These are phyloP conservation scores for Exophiala spinifera DNA, from an alignment of 2,329 filamentous ascomycete genomes.

Conservation along the genomic window DNA sequence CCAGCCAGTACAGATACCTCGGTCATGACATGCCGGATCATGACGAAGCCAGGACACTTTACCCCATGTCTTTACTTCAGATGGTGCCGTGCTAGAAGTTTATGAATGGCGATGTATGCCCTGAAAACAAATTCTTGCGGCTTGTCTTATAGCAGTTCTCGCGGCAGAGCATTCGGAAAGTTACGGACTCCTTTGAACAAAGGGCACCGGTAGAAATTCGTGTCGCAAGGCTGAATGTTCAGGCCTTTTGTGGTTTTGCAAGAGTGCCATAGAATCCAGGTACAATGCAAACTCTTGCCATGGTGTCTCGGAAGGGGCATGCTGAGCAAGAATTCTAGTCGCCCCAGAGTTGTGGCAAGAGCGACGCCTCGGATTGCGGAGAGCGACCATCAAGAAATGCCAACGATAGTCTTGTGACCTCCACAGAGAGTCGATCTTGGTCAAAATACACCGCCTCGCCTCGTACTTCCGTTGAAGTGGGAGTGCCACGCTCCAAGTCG, in stretches of 20 bases:
- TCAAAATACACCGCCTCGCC: too few relatives aligned
- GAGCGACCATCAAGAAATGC: too few relatives aligned
- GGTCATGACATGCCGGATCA: not conserved
- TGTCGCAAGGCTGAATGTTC: not conserved
- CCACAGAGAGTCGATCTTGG: too few relatives aligned
- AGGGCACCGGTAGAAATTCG: not conserved
- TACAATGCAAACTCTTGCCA: not conserved
- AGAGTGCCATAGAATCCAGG: too few relatives aligned
- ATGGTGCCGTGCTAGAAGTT: too few relatives aligned
- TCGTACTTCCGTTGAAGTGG: too few relatives aligned
- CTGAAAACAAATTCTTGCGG: not conserved
- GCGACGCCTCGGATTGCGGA: too few relatives aligned
- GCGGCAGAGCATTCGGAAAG: not conserved
- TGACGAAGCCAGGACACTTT: not conserved
- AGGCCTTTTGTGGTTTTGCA: not conserved
- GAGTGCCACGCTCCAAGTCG: not conserved
- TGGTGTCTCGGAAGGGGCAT: too few relatives aligned
- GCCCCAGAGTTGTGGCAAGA: too few relatives aligned
- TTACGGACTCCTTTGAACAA: not conserved
- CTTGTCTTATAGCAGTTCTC: not conserved
- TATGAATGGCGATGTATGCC: too few relatives aligned
- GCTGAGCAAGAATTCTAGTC: too few relatives aligned
- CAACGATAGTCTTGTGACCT: too few relatives aligned
- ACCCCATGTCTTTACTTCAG: not conserved
- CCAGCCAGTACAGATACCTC: not conserved